Base-by-base conservation (phyloP, 345 rosid genomes). In the Citropsis articulata region DNA sequence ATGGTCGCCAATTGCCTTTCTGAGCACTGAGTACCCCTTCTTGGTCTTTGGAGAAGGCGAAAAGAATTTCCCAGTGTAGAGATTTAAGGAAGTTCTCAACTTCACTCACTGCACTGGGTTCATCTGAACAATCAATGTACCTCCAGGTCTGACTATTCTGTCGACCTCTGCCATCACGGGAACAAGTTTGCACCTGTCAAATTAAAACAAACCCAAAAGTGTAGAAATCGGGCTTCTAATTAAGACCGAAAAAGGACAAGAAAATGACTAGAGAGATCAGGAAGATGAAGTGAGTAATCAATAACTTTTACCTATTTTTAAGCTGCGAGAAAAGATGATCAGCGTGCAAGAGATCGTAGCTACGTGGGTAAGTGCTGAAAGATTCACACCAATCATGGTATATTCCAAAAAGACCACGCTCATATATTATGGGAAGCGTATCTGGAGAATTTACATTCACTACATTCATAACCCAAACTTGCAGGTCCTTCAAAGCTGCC, bases 381-480 rank as follows among this genome's bases (percentile, higher is more conserved):
- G 99, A 94, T 77, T 94, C 98, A 31, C 98, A 92, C 99, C 94
- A 94, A 25, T 94, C 97, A 81, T 94, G 99, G 80, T 96, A 94
- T 67, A 96, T 91, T 35, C 98, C 97, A 3, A 96, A 90, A 40
- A 91, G 84, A 24, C 99, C 99, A 22, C 99, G 85, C 78, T 96
- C 99, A 42, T 85, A 96, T 75, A 94, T 92, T 69, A 96, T 91
- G 1, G 99, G 95, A 77, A 94, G 90, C 40, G 98, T 94, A 35
- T 96, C 99, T 7, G 95, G 97, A 56, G 95, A 90, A 69, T 94
- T 89, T 5, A 87, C 69, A 82, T 88, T 96, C 61, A 92, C 99
- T 50, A 92, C 91, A 81, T 92, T 96, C 83, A 94, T 71, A 40
- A 92, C 97, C 99, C 98, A 96, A 31, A 91, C 86, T 35, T 89